Evolutionary conservation across 257 asterid genomes (phyloP), one percentile per base, ranked within the genome.

Genomic region (Thymus quinquecostatus): DNA sequence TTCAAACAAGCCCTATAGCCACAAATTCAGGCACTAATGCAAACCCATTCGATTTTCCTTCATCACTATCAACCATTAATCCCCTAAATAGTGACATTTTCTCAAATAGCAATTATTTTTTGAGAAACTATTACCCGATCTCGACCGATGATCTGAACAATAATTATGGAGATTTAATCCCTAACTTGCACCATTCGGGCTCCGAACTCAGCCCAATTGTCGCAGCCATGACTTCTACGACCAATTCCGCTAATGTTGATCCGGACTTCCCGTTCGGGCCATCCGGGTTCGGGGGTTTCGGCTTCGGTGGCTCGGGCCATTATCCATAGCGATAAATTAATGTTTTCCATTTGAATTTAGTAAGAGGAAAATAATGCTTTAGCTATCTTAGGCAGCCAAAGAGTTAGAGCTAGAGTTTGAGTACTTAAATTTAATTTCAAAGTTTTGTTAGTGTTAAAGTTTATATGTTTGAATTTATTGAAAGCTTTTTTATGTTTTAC

Each of bases 211-310:
- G 56, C 47, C 86, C 71, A 6, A 32, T 83, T 2, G 38, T 71
- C 64, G 75, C 83, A 62, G 76, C 78, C 10, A 40, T 79, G 34
- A 64, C 83, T 57, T 76, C 90, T 5, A 64, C 75, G 1, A 64
- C 81, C 50, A 83, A 60, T 40, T 71, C 90, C 29, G 64, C 86
- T 4, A 77, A 77, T 3, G 11, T 77, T 44, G 84, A 58, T 2
- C 12, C 70, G 1, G 71, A 70, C 28, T 62, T 58, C 76, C 82
- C 80, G 4, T 82, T 76, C 27, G 82, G 75, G 33, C 58, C 79
- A 8, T 55, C 81, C 29, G 88, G 70, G n/a, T 81, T 70, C 59
- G 92, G 75, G 55, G 75, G 68, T 60, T 82, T 81, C 64, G 75
- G 72, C 13, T 87, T 82, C 44, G 85, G 69, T 47, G 51, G 80